Conservation (phyloP, 2,329 filamentous ascomycete species). For the Alternaria triticimaculans region DNA sequence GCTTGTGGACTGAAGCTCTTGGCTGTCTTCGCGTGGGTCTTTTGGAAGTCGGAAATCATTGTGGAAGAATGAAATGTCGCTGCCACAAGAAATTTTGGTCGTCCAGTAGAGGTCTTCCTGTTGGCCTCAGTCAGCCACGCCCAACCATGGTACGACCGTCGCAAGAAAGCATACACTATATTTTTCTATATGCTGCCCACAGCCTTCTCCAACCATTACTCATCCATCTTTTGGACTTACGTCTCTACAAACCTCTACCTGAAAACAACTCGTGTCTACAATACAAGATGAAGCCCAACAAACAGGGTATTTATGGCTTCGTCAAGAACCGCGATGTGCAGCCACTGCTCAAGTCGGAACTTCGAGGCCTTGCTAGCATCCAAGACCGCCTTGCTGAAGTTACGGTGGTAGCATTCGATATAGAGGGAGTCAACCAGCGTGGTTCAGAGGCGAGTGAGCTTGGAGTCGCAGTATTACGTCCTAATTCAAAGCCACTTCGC, state of each 20-base stretch:
- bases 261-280: not conserved
- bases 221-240: not conserved
- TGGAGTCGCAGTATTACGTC: not conserved
- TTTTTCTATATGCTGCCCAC: not conserved
- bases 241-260: not conserved
- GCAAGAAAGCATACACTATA: not conserved
- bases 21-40: constrained; percentile 50
- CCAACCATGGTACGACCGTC: not conserved
- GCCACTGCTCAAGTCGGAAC: not conserved
- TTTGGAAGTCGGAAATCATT: constrained; percentile 49
- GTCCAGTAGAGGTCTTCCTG: not conserved
- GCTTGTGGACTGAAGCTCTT: constrained; percentile 50
- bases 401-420: not conserved
- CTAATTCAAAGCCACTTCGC: not conserved
- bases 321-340: not conserved
- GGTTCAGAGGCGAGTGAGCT: not conserved
- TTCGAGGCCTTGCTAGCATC: not conserved
- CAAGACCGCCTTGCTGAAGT: not conserved
- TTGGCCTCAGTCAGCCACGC: not conserved
- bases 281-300: not conserved
- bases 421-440: not conserved
- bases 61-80: not conserved
- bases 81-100: not conserved
- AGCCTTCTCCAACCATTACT: not conserved
- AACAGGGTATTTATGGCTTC: not conserved